Evolutionary conservation across 352 stramenopile species (phyloP).

Genomic region (Thraustochytrium sp.): DNA sequence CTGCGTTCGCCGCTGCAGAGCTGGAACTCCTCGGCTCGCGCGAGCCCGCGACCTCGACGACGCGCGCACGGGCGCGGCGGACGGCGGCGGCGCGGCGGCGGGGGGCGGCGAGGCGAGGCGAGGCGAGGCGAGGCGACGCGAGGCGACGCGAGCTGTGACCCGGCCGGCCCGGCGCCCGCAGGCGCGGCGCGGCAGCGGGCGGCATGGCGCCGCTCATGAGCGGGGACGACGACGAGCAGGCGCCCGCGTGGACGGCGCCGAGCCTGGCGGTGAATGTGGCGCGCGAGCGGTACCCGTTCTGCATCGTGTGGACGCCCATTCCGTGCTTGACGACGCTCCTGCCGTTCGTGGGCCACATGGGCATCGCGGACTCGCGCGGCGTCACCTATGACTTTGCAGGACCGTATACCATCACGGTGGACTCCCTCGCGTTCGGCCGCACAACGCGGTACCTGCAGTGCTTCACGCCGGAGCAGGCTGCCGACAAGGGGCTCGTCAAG

Average conservation of each 20-base stretch:
- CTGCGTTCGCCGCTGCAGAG: no score
- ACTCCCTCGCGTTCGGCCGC: constrained; percentile 75
- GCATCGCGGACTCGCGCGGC: constrained; percentile 77
- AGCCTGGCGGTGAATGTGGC: constrained; percentile 41
- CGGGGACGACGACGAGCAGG: neutral
- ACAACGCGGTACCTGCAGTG: constrained; percentile 80
- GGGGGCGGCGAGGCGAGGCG: no score
- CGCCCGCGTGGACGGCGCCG: neutral
- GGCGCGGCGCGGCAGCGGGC: neutral
- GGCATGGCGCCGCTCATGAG: neutral
- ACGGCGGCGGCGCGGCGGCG: no score
- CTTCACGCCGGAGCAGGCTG: constrained; percentile 51
- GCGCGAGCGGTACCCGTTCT: constrained; percentile 71
- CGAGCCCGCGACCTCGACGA: no score
- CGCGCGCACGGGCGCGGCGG: no score
- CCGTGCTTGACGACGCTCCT: neutral
- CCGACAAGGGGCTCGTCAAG: constrained; percentile 46
- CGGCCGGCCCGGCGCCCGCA: neutral
- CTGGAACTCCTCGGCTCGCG: no score
- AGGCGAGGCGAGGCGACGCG: neutral
- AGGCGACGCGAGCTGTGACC: neutral
- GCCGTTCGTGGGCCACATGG: constrained; percentile 57
- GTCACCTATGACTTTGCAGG: constrained; percentile 92
- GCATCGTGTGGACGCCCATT: constrained; percentile 61
- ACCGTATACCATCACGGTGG: constrained; percentile 79